Conservation (phyloP, 805 yeast genomes). For the Cephaloascus albidus region DNA sequence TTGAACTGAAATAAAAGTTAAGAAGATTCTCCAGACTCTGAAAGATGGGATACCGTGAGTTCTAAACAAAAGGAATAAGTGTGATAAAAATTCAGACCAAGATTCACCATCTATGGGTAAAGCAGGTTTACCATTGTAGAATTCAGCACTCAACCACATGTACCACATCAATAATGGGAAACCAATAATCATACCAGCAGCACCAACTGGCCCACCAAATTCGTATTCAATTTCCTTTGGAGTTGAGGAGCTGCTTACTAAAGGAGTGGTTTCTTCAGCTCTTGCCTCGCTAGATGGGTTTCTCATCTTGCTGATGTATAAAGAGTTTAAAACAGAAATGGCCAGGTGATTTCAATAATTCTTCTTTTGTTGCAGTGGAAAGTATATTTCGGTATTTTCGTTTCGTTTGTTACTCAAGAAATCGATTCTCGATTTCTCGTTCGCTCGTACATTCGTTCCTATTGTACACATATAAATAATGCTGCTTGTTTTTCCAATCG, state of each 20-base stretch:
- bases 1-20: conserved; percentile 62
- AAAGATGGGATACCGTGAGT: conserved; percentile 50
- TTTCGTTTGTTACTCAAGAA: too few species aligned
- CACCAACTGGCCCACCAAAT: conserved; percentile 91
- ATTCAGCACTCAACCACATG: conserved; percentile 87
- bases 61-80: conserved; percentile 33
- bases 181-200: conserved; percentile 81
- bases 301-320: too few species aligned
- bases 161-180: conserved; percentile 94
- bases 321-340: too few species aligned
- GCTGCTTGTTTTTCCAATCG: too few species aligned
- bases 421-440: too few species aligned
- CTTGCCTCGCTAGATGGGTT: background rate
- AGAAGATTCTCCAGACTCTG: conserved; percentile 62
- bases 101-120: conserved; percentile 51
- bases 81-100: conserved; percentile 38
- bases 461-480: too few species aligned
- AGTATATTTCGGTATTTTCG: too few species aligned
- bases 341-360: too few species aligned
- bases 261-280: background rate
- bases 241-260: background rate
- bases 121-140: conserved; percentile 68
- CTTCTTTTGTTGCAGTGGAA: too few species aligned
- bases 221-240: conserved; percentile 65
- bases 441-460: too few species aligned